A percentile compares a stretch with the other conserved stretches of the same genome.
These are phyloP conservation scores for Pyrus bretschneideri DNA, from an alignment of 306 rosid genomes.

Conservation along the genomic window DNA sequence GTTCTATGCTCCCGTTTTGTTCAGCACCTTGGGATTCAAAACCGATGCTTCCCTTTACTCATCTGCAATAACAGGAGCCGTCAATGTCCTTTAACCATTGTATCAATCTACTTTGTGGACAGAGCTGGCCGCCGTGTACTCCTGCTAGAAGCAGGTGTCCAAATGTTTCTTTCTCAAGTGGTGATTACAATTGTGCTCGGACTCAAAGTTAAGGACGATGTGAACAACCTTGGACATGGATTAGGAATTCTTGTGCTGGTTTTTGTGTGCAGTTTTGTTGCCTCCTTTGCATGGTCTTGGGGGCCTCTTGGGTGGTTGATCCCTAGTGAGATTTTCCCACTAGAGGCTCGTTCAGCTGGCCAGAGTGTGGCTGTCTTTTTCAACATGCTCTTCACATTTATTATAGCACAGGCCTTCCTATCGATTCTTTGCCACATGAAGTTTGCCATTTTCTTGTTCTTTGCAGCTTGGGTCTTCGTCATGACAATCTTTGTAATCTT, in stretches of 20 bases:
- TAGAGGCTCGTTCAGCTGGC: constrained; percentile 51
- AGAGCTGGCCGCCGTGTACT: constrained; percentile 40
- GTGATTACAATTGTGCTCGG: constrained; percentile 39
- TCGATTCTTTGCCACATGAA: constrained; percentile 47
- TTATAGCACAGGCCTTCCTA: constrained; percentile 51
- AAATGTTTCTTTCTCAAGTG: constrained; percentile 52
- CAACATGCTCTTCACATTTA: constrained; percentile 54
- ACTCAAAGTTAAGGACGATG: constrained; percentile 27
- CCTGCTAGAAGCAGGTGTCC: constrained; percentile 47
- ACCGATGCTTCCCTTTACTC: constrained; percentile 46
- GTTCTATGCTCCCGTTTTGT: constrained; percentile 66
- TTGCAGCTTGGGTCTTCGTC: constrained; percentile 36
- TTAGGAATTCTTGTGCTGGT: constrained; percentile 42
- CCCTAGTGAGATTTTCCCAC: constrained; percentile 51
- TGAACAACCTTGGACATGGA: constrained; percentile 14
- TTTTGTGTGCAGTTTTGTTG: constrained; percentile 51
- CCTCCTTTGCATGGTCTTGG: constrained; percentile 67
- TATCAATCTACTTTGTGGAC: constrained; percentile 41
- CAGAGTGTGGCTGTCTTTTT: constrained; percentile 40
- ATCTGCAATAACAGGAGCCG: constrained; percentile 49
- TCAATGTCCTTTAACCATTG: constrained; percentile 51
- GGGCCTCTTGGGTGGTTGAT: constrained; percentile 69
- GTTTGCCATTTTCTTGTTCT: constrained; percentile 46
- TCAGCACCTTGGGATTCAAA: constrained; percentile 43
- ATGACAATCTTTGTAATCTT: constrained; percentile 29